phyloP scores from a whole-genome alignment of 148 eudicot genomes.

The Beta vulgaris region DNA sequence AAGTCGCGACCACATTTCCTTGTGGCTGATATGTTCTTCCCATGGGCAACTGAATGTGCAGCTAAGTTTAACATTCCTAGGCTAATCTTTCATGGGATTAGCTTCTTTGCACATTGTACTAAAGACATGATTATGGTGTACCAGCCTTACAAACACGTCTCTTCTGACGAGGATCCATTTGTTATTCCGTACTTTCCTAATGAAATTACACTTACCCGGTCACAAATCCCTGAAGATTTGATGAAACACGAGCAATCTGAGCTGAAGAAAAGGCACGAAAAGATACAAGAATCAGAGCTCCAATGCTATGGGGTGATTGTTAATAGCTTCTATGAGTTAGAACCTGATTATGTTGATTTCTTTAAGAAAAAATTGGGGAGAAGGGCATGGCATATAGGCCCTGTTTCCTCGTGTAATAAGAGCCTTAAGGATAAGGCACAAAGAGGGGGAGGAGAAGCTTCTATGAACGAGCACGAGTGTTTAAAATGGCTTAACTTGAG shows the following conservation, averaged over 20 bases:
- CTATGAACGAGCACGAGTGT: slow-evolving; percentile 39
- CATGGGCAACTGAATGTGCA: slow-evolving; percentile 42
- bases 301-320: slow-evolving; percentile 46
- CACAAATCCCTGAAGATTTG: slow-evolving; percentile 11
- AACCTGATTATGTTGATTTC: slow-evolving; percentile 49
- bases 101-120: slow-evolving; percentile 37
- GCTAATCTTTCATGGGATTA: slow-evolving; percentile 45
- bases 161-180: slow-evolving; percentile 42
- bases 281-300: slow-evolving; percentile 21
- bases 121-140: slow-evolving; percentile 21
- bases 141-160: slow-evolving; percentile 36
- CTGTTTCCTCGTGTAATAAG: slow-evolving; percentile 38
- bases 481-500: slow-evolving; percentile 51
- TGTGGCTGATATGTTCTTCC: slow-evolving; percentile 45
- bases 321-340: slow-evolving; percentile 68
- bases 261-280: background rate
- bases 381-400: slow-evolving; percentile 60
- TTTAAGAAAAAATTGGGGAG: slow-evolving; percentile 37
- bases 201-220: slow-evolving; percentile 28
- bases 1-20: slow-evolving; percentile 38
- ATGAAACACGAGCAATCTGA: background rate
- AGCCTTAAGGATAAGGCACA: slow-evolving; percentile 26
- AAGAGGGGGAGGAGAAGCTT: slow-evolving; percentile 33
- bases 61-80: slow-evolving; percentile 44
- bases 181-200: slow-evolving; percentile 38